Evolutionary conservation across 2,329 filamentous ascomycete species (phyloP).

Genomic region (Phaeosphaeriaceae sp.): DNA sequence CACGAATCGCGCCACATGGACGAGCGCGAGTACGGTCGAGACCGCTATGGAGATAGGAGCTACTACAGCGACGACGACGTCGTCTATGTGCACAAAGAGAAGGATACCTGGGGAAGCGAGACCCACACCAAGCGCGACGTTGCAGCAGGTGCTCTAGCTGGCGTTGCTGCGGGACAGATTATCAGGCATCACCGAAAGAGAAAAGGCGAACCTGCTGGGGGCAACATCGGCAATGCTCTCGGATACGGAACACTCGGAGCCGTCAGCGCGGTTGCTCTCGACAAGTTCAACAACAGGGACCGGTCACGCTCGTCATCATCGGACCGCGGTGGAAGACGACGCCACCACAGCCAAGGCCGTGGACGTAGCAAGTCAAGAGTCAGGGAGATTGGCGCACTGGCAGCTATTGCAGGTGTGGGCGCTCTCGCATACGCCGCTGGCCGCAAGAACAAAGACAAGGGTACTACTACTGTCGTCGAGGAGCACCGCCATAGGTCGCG

Average conservation of each 20-base stretch:
- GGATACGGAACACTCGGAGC: slow-evolving; percentile 69
- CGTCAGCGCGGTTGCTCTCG: slow-evolving; percentile 66
- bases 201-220: slow-evolving; percentile 62
- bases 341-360: slow-evolving; percentile 35
- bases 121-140: slow-evolving; percentile 64
- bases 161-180: slow-evolving; percentile 66
- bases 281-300: slow-evolving; percentile 57
- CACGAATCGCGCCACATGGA: slow-evolving; percentile 47
- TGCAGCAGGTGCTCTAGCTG: slow-evolving; percentile 68
- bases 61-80: slow-evolving; percentile 68
- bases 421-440: slow-evolving; percentile 62
- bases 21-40: slow-evolving; percentile 47
- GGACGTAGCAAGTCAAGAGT: slow-evolving; percentile 50
- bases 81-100: slow-evolving; percentile 65
- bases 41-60: slow-evolving; percentile 50
- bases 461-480: slow-evolving; percentile 51
- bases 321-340: slow-evolving; percentile 31
- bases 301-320: slow-evolving; percentile 51
- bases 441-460: slow-evolving; percentile 57
- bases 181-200: slow-evolving; percentile 64
- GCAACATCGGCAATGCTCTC: slow-evolving; percentile 60
- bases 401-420: slow-evolving; percentile 66
- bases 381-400: slow-evolving; percentile 64
- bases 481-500: slow-evolving; percentile 57
- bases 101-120: slow-evolving; percentile 52